These are phyloP conservation scores for Begonia masoniana DNA, from an alignment of 306 rosid genomes.

Conservation along the genomic window DNA sequence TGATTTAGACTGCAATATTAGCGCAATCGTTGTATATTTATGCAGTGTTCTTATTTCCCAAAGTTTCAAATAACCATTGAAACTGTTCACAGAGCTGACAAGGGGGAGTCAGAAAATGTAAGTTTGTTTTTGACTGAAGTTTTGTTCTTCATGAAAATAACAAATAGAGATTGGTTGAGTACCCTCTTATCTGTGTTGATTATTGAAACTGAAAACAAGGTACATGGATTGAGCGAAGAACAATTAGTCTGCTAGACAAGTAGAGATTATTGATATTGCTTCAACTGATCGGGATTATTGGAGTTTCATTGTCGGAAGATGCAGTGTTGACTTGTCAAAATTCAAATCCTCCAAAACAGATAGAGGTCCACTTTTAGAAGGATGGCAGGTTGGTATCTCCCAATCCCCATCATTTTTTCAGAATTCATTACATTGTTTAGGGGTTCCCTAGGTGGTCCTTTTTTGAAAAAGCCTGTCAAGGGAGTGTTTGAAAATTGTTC, in stretches of 20 bases:
- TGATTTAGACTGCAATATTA: not conserved
- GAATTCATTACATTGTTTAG: too few species aligned
- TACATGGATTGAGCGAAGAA: slow-evolving; percentile 30
- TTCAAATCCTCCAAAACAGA: slow-evolving; percentile 26
- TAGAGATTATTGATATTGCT: slow-evolving; percentile 31
- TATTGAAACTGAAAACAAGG: slow-evolving; percentile 15
- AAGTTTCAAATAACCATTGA: slow-evolving; percentile 30
- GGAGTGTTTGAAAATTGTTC: too few species aligned
- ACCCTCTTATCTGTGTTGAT: not conserved
- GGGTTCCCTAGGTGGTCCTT: too few species aligned
- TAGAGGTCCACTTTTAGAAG: slow-evolving; percentile 33
- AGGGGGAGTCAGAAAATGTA: slow-evolving; percentile 31
- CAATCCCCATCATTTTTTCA: not conserved
- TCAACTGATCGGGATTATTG: slow-evolving; percentile 26
- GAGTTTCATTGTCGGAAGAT: slow-evolving; percentile 26
- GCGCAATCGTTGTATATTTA: slow-evolving; percentile 6
- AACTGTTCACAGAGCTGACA: slow-evolving; percentile 26
- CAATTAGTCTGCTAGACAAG: slow-evolving; percentile 25
- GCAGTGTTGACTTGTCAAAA: slow-evolving; percentile 15
- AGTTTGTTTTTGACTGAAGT: slow-evolving; percentile 1
- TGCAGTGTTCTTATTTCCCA: slow-evolving; percentile 37
- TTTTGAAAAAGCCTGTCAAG: too few species aligned
- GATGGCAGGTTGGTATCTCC: slow-evolving; percentile 32
- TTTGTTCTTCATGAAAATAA: not conserved
- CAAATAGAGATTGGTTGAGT: not conserved